Conservation (phyloP, 2,329 filamentous ascomycete species). For the Epichloe typhina region DNA sequence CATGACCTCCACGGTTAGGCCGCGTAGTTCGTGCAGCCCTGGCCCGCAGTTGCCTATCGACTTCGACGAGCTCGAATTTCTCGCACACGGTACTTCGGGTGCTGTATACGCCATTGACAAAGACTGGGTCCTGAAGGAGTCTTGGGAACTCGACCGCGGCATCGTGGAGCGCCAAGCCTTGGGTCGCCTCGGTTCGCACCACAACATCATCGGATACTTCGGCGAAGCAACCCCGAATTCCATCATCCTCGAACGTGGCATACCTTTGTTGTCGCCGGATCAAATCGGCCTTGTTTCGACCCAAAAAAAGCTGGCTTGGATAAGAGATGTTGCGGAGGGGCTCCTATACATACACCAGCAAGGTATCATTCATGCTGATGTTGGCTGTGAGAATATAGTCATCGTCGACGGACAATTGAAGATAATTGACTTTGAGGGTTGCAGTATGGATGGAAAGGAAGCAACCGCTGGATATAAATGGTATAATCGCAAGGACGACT, state of each 20-base stretch:
- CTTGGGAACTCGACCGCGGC: background rate
- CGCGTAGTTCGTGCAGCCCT: background rate
- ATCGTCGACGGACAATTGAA: background rate
- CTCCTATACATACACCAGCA: background rate
- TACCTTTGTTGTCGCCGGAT: background rate
- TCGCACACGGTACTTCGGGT: background rate
- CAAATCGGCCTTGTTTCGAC: background rate
- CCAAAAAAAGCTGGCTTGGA: background rate
- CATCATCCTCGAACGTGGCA: background rate
- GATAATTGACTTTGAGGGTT: background rate
- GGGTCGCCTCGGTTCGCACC: background rate
- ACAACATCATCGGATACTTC: background rate
- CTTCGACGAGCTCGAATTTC: background rate
- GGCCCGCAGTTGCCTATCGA: background rate
- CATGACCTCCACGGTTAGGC: background rate
- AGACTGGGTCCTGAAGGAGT: background rate
- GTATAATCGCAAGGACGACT: background rate
- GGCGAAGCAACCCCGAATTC: background rate
- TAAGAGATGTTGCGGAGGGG: background rate
- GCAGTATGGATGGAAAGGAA: background rate
- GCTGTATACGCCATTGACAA: background rate
- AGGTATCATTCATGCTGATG: background rate
- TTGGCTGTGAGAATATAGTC: background rate
- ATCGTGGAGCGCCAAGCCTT: background rate
- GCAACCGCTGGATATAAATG: background rate